These are phyloP conservation scores for Beauveria varroae DNA, from an alignment of 2,329 filamentous ascomycete genomes.

Conservation along the genomic window DNA sequence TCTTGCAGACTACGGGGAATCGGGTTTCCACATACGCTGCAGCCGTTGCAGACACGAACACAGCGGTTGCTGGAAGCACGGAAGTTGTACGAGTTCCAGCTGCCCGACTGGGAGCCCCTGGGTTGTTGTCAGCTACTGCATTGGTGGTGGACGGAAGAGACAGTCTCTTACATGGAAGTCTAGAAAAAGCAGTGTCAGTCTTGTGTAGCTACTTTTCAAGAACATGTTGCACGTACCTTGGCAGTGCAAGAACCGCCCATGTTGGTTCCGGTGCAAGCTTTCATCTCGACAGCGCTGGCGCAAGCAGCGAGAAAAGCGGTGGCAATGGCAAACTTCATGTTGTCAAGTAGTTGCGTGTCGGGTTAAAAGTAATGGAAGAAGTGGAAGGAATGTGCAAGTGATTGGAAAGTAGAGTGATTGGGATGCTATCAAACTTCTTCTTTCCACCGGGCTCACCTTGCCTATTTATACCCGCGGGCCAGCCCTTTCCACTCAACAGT, in stretches of 20 bases:
- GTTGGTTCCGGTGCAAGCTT: constrained; percentile 8
- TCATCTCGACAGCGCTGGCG: constrained; percentile 12
- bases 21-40: background rate
- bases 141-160: background rate
- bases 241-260: constrained; percentile 8
- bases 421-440: background rate
- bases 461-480: background rate
- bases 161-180: constrained; percentile 2
- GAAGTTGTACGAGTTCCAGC: constrained; percentile 12
- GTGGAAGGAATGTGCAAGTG: background rate
- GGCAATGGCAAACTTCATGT: constrained; percentile 9
- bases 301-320: constrained; percentile 6
- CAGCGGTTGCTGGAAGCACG: constrained; percentile 11
- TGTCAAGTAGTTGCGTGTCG: background rate
- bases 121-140: background rate
- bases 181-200: background rate
- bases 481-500: background rate
- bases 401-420: background rate
- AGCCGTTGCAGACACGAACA: constrained; percentile 11
- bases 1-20: too few species aligned
- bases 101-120: constrained; percentile 8
- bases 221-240: background rate
- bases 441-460: background rate
- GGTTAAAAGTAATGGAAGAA: background rate
- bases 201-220: background rate